phyloP scores from a whole-genome alignment of 2,329 filamentous ascomycete species.

The Aspergillus pseudonomiae region DNA sequence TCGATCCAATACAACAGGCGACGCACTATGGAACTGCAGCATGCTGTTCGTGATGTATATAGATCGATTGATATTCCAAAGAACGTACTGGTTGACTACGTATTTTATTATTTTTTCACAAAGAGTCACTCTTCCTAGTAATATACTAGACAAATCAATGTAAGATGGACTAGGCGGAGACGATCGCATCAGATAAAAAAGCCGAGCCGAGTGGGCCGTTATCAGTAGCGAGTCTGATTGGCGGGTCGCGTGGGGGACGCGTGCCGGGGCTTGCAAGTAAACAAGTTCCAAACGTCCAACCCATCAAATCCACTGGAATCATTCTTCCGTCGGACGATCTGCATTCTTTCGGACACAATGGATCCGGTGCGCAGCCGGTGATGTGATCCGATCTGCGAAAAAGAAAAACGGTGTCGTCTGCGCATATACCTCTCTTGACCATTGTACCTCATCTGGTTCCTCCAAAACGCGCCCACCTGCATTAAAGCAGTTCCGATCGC shows the following conservation, averaged over 20 bases:
- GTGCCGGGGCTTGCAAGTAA: slow-evolving; percentile 6
- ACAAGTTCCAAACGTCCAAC: neutral
- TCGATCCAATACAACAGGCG: neutral
- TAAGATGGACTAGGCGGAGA: too few relatives aligned
- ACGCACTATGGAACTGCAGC: neutral
- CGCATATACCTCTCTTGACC: neutral
- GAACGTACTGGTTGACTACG: neutral
- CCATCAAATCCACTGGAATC: neutral
- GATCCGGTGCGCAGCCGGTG: slow-evolving; percentile 13
- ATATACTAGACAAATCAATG: too few relatives aligned
- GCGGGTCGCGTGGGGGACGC: slow-evolving; percentile 12
- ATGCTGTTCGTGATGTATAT: neutral
- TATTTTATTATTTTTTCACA: neutral
- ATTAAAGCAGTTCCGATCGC: neutral
- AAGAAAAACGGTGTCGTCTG: neutral
- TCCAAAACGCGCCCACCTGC: neutral
- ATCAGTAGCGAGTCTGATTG: slow-evolving; percentile 15
- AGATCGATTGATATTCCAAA: neutral
- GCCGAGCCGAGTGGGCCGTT: neutral
- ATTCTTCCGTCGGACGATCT: slow-evolving; percentile 7
- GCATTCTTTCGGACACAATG: slow-evolving; percentile 23
- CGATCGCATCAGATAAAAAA: neutral
- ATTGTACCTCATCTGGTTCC: neutral
- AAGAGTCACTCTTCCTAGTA: too few relatives aligned
- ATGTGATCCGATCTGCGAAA: slow-evolving; percentile 15